Percentiles rank a stretch among this genome's conserved stretches.
Evolutionary conservation across 2,329 filamentous ascomycete genomes (phyloP).

Genomic region (Claviceps fusiformis): DNA sequence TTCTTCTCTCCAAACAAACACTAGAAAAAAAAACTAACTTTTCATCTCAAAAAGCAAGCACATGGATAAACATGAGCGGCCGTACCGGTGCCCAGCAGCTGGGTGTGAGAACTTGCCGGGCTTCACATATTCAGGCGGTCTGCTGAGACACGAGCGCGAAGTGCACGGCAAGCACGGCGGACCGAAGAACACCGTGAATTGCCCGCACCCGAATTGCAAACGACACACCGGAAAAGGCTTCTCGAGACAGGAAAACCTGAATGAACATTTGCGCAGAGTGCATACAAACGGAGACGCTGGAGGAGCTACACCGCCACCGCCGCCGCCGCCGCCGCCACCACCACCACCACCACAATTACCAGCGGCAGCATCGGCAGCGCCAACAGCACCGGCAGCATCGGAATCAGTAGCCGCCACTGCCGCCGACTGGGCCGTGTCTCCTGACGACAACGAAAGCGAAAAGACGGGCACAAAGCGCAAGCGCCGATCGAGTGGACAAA

Average conservation of each 20-base stretch:
- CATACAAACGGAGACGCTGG: constrained; percentile 43
- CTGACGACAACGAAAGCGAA: constrained; percentile 34
- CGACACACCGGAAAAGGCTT: constrained; percentile 80
- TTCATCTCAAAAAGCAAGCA: constrained; percentile 63
- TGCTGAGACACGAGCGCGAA: constrained; percentile 81
- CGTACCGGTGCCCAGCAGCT: constrained; percentile 72
- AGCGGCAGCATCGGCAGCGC: not conserved
- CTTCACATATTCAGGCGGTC: constrained; percentile 87
- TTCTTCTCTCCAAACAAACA: not conserved
- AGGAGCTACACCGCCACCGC: constrained; percentile 16
- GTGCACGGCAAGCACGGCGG: constrained; percentile 85
- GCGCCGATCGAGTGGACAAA: constrained; percentile 20
- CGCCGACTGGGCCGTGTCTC: constrained; percentile 23
- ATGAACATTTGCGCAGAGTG: constrained; percentile 85
- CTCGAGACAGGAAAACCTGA: constrained; percentile 83
- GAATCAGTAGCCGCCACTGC: not conserved
- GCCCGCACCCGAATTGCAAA: constrained; percentile 77
- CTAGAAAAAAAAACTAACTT: constrained; percentile 9
- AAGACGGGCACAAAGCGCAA: constrained; percentile 35
- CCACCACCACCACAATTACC: constrained; percentile 5
- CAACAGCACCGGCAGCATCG: not conserved
- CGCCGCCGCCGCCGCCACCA: not conserved
- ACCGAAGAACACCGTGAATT: constrained; percentile 76
- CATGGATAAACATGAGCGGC: constrained; percentile 95
- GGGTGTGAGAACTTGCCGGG: constrained; percentile 84